A percentile compares a stretch with the other conserved stretches of the same genome.
Evolutionary conservation across 2,329 filamentous ascomycete species (phyloP).

Genomic region (Neofusicoccum sp.): DNA sequence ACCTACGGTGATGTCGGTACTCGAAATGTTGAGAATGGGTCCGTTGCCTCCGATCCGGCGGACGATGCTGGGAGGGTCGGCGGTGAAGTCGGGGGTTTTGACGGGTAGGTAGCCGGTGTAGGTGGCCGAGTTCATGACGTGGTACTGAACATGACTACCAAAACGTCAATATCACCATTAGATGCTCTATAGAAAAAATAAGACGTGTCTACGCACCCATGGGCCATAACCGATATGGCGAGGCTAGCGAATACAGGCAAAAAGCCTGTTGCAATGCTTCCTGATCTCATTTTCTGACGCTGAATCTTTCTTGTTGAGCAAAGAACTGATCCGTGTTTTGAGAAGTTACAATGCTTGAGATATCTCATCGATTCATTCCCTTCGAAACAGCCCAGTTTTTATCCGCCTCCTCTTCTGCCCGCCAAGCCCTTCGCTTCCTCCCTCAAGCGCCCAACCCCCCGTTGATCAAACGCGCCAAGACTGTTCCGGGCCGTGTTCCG

Average conservation of each 20-base stretch:
- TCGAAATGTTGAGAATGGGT: neutral
- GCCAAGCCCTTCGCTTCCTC: neutral
- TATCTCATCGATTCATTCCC: neutral
- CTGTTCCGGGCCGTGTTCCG: neutral
- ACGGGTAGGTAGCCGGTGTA: constrained; percentile 16
- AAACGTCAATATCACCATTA: neutral
- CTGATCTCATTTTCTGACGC: neutral
- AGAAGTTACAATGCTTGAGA: neutral
- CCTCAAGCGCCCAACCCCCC: neutral
- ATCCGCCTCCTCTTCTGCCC: neutral
- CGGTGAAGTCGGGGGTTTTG: constrained; percentile 7
- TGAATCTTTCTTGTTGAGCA: neutral
- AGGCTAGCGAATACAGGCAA: constrained; percentile 14
- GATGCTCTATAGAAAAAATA: neutral
- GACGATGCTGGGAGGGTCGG: constrained; percentile 11
- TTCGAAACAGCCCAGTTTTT: neutral
- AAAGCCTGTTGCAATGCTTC: neutral
- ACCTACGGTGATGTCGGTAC: neutral
- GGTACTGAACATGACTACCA: constrained; percentile 3
- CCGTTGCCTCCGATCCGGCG: constrained; percentile 12
- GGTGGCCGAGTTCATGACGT: constrained; percentile 19
- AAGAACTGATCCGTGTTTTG: neutral
- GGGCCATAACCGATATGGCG: neutral
- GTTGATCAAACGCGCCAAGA: constrained; percentile 16
- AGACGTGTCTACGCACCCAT: neutral